Evolutionary conservation across 805 yeast genomes (phyloP).

Genomic region (Myxozyma neotropica): DNA sequence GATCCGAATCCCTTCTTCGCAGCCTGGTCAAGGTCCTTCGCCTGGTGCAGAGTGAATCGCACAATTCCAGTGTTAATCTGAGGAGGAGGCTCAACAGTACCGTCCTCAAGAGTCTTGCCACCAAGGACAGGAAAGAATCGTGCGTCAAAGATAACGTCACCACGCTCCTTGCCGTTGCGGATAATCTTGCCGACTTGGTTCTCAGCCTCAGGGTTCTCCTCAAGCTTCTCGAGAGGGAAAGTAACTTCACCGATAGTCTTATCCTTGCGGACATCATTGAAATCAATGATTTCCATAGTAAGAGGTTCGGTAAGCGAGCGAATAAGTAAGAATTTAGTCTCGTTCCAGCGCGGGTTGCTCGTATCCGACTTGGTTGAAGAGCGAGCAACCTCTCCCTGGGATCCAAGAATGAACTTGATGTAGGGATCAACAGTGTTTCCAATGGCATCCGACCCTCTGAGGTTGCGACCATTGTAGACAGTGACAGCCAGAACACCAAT

Average conservation of each 20-base stretch:
- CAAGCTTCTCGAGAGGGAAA: conserved; percentile 68
- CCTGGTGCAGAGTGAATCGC: conserved; percentile 64
- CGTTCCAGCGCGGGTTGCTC: conserved; percentile 78
- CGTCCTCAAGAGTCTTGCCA: conserved; percentile 62
- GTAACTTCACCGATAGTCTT: conserved; percentile 76
- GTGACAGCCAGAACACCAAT: conserved; percentile 81
- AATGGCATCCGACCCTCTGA: conserved; percentile 67
- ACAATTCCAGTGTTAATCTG: conserved; percentile 93
- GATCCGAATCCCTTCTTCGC: conserved; percentile 42
- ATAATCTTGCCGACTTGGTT: conserved; percentile 60
- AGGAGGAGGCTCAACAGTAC: conserved; percentile 81
- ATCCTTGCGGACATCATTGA: conserved; percentile 76
- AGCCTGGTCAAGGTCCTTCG: conserved; percentile 54
- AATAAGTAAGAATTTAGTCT: conserved; percentile 69
- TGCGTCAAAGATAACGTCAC: conserved; percentile 69
- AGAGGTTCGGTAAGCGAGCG: conserved; percentile 81
- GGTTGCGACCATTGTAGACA: conserved; percentile 64
- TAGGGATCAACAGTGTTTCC: conserved; percentile 92
- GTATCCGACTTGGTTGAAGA: conserved; percentile 73
- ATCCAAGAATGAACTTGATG: conserved; percentile 58
- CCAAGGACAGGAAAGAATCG: conserved; percentile 73
- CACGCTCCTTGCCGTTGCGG: conserved; percentile 83
- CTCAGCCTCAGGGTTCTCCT: conserved; percentile 51
- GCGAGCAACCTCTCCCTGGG: conserved; percentile 55
- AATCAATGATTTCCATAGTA: conserved; percentile 69